phyloP scores from a whole-genome alignment of 768 basidiomycete genomes.

The Dacryopinax spathularia region DNA sequence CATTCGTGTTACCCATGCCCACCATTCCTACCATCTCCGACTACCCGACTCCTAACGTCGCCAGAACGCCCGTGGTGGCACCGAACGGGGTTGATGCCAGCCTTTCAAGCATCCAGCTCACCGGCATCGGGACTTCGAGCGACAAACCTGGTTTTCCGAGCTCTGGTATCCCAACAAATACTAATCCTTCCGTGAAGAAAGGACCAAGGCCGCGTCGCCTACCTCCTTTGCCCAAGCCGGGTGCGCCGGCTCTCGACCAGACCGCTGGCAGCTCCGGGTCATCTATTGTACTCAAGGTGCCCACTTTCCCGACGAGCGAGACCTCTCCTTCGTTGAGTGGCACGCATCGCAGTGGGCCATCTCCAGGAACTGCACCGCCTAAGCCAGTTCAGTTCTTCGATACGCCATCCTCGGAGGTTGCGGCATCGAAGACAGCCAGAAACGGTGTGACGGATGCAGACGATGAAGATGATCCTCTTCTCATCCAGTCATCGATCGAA shows the following conservation, averaged over 20 bases:
- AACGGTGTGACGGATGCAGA: neutral
- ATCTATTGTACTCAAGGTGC: neutral
- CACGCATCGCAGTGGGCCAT: neutral
- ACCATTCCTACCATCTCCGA: neutral
- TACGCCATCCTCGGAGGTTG: neutral
- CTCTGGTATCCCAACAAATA: too few species aligned
- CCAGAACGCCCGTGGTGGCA: neutral
- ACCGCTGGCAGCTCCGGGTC: neutral
- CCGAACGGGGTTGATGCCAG: neutral
- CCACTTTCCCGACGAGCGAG: neutral
- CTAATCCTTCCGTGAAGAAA: neutral
- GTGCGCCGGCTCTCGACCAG: neutral
- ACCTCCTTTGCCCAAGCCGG: neutral
- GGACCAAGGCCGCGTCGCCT: neutral
- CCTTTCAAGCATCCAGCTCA: slow-evolving; percentile 1
- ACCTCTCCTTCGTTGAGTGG: neutral
- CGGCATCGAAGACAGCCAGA: neutral
- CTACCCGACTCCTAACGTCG: neutral
- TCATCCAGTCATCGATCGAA: neutral
- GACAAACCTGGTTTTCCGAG: neutral
- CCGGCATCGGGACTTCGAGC: neutral
- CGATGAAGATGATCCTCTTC: neutral
- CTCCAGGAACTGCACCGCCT: neutral
- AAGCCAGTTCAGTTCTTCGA: neutral
- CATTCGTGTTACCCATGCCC: neutral